Evolutionary conservation across 495 filamentous ascomycete genomes (phyloP).

Genomic region (Friedmanniomyces simplex): DNA sequence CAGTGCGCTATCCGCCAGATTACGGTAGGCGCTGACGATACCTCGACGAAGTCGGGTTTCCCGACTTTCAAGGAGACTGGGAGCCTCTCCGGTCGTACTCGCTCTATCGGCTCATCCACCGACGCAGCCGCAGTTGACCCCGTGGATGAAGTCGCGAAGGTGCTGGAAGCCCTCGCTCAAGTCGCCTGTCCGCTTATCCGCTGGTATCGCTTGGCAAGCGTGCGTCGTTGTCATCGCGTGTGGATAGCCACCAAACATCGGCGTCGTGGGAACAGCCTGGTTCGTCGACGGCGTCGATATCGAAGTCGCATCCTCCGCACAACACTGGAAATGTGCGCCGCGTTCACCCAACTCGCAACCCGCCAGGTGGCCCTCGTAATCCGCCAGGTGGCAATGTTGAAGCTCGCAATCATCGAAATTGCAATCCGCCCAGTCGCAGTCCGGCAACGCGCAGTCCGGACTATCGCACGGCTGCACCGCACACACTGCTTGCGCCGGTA

Average conservation of each 20-base stretch:
- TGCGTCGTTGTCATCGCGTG: not conserved
- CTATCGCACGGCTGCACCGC: not conserved
- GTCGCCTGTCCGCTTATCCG: not conserved
- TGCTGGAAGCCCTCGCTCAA: not conserved
- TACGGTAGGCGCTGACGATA: too few relatives aligned
- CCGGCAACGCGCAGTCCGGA: not conserved
- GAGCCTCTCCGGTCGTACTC: too few relatives aligned
- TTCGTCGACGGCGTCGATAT: not conserved
- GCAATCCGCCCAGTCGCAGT: conserved; percentile 7
- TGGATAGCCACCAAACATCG: not conserved
- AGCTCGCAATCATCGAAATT: conserved; percentile 1
- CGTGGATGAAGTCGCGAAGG: not conserved
- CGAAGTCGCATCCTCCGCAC: not conserved
- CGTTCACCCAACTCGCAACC: not conserved
- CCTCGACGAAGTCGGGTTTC: too few relatives aligned
- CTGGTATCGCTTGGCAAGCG: not conserved
- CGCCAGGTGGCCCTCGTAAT: too few relatives aligned
- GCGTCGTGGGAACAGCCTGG: not conserved
- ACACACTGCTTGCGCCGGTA: not conserved
- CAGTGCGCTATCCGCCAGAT: too few relatives aligned
- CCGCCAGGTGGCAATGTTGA: not conserved
- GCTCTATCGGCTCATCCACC: not conserved
- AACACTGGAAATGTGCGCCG: not conserved
- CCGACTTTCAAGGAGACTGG: too few relatives aligned
- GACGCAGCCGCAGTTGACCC: not conserved